phyloP scores from a whole-genome alignment of 2,329 filamentous ascomycete species.

The Fusarium sublunatum region DNA sequence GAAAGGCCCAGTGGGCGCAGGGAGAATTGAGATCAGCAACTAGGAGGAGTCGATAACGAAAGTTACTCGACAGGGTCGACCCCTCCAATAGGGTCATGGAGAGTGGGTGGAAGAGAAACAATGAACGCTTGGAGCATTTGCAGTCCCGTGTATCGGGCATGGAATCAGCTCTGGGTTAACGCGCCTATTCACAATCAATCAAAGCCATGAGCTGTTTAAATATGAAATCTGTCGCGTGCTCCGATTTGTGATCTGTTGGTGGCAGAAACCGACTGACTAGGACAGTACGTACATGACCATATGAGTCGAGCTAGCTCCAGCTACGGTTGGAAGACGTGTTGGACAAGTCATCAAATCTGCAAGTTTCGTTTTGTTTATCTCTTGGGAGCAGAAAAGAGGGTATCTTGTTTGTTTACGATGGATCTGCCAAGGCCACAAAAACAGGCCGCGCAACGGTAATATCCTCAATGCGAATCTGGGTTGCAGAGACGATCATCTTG shows the following conservation, averaged over 20 bases:
- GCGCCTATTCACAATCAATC: slow-evolving; percentile 41
- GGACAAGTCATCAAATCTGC: background rate
- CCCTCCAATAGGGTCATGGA: slow-evolving; percentile 15
- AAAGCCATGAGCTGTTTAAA: slow-evolving; percentile 43
- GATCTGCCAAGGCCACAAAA: slow-evolving; percentile 42
- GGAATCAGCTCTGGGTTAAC: slow-evolving; percentile 40
- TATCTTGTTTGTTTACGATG: slow-evolving; percentile 38
- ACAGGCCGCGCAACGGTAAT: slow-evolving; percentile 40
- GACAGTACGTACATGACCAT: slow-evolving; percentile 19
- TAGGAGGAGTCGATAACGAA: slow-evolving; percentile 20
- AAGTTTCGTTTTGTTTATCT: slow-evolving; percentile 26
- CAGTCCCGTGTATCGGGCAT: slow-evolving; percentile 38
- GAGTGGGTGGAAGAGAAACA: slow-evolving; percentile 21
- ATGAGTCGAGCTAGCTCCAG: slow-evolving; percentile 15
- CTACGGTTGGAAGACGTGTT: background rate
- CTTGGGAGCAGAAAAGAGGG: background rate
- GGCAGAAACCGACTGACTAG: slow-evolving; percentile 19
- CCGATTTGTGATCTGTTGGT: slow-evolving; percentile 28
- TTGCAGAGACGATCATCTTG: slow-evolving; percentile 22
- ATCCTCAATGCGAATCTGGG: slow-evolving; percentile 44
- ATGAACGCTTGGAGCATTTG: slow-evolving; percentile 26
- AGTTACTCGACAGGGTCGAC: slow-evolving; percentile 8
- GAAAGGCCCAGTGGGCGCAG: slow-evolving; percentile 24
- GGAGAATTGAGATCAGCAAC: slow-evolving; percentile 31
- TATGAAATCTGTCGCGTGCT: slow-evolving; percentile 32